Base-by-base conservation (phyloP, 108 stramenopile genomes). In the Cyclostephanos tholiformis region DNA sequence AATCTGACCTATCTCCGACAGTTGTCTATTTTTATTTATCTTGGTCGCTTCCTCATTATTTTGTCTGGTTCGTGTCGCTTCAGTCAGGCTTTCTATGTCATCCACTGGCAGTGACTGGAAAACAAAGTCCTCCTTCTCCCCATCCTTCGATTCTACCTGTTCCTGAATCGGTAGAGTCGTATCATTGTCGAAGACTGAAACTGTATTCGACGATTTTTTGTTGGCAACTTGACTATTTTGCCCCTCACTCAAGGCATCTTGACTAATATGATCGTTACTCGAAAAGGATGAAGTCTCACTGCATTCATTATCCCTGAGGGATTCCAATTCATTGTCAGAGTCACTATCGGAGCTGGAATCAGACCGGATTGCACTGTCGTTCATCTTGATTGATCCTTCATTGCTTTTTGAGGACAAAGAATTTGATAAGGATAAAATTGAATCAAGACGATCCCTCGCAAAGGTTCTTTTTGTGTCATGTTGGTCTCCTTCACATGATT, bases 11-110 rank as follows among this genome's bases (percentile, higher is more conserved):
- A 26, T 36, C 39, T 65, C 63, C 0, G 32, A 16, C 6, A 32
- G 38, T 51, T 76, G 63, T 0, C 74, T 58, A 48, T 83, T 80
- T 76, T 82, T 75, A 63, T 52, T 65, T 67, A 71, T 32, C 39
- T 63, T 50, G 13, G 17, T n/a, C 25, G 74, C 72, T 17, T 58
- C 72, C 13, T 72, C 67, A 52, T 4, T 32, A 4, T 32, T 4
- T 2, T 46, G 44, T 8, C 49, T 49, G n/a, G 74, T 30, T 59
- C 71, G 77, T 35, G 49, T 69, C 26, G 75, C 74, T 19, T 27
- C 1, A 55, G 53, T 26, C 26, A 13, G 22, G 53, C 49, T 22
- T n/a, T n/a, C n/a, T n/a, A n/a, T n/a, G n/a, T n/a, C n/a, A 30
- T 27, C 46, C 6, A 1, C 63, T 43, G 62, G 71, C n/a, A 63